phyloP scores from a whole-genome alignment of 495 filamentous ascomycete genomes.

The Cenococcum geophilum region DNA sequence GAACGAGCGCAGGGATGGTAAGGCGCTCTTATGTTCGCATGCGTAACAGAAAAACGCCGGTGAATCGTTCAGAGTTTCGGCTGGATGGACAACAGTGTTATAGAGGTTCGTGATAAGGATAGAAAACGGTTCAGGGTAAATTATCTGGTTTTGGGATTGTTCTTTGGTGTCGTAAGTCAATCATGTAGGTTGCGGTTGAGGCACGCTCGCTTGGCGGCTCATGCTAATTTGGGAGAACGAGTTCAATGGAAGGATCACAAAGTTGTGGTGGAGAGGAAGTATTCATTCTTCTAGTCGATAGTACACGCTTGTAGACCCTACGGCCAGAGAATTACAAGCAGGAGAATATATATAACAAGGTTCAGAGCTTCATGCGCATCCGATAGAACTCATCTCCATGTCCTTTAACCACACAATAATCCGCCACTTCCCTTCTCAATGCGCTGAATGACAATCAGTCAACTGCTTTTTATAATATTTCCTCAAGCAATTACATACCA shows the following conservation, averaged over 20 bases:
- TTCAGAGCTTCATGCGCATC: slow-evolving; percentile 9
- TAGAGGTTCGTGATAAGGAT: not conserved
- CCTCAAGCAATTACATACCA: slow-evolving; percentile 43
- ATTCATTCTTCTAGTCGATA: slow-evolving; percentile 12
- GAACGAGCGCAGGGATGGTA: slow-evolving; percentile 23
- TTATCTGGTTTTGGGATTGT: slow-evolving; percentile 6
- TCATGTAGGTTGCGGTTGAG: slow-evolving; percentile 3
- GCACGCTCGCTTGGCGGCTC: slow-evolving; percentile 13
- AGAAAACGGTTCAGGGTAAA: not conserved
- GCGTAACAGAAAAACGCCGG: not conserved
- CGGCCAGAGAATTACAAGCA: slow-evolving; percentile 28
- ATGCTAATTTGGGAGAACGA: not conserved
- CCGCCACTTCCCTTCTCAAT: slow-evolving; percentile 23
- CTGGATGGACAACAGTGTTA: not conserved
- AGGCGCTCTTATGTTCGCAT: slow-evolving; percentile 18
- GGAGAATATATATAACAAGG: slow-evolving; percentile 29
- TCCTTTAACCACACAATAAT: not conserved
- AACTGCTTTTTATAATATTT: not conserved
- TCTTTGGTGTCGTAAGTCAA: slow-evolving; percentile 12
- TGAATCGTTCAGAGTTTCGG: not conserved
- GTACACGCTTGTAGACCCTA: slow-evolving; percentile 17
- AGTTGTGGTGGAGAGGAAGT: not conserved
- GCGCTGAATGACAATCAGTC: slow-evolving; percentile 33
- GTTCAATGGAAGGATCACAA: not conserved
- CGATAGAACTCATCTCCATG: not conserved